Conservation (phyloP, 2,329 filamentous ascomycete genomes). For the Colletotrichum karsti region DNA sequence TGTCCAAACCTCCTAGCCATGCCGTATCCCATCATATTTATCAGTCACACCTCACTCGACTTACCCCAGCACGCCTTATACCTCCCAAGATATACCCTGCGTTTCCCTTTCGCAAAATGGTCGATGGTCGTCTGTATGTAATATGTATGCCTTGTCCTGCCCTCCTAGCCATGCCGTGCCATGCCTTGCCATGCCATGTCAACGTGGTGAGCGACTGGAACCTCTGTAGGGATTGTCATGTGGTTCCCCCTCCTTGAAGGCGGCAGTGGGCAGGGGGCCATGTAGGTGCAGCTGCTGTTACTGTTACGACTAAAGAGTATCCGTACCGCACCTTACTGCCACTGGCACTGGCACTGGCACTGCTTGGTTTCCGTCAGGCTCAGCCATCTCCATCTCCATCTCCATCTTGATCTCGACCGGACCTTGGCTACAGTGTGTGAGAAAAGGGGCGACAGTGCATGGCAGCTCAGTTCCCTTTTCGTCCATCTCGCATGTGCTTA, state of each 20-base stretch:
- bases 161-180: neutral
- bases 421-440: slow-evolving; percentile 11
- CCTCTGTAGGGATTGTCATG: neutral
- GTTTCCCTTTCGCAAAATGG: neutral
- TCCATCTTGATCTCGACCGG: neutral
- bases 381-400: no score
- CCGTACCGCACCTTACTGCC: no score
- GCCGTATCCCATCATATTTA: slow-evolving; percentile 5
- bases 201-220: neutral
- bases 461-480: no score
- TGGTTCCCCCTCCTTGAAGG: neutral
- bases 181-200: neutral
- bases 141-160: neutral
- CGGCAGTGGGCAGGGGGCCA: neutral
- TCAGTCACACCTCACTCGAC: slow-evolving; percentile 13
- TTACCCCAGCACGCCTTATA: slow-evolving; percentile 12
- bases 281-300: neutral
- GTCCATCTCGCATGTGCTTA: neutral
- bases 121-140: neutral
- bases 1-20: neutral
- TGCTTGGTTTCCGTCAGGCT: no score
- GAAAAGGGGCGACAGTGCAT: neutral
- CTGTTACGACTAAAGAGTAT: no score
- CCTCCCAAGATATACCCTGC: neutral
- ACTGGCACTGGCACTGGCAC: no score